phyloP scores from a whole-genome alignment of 2,329 filamentous ascomycete genomes.

The Hypoxylon sp. region DNA sequence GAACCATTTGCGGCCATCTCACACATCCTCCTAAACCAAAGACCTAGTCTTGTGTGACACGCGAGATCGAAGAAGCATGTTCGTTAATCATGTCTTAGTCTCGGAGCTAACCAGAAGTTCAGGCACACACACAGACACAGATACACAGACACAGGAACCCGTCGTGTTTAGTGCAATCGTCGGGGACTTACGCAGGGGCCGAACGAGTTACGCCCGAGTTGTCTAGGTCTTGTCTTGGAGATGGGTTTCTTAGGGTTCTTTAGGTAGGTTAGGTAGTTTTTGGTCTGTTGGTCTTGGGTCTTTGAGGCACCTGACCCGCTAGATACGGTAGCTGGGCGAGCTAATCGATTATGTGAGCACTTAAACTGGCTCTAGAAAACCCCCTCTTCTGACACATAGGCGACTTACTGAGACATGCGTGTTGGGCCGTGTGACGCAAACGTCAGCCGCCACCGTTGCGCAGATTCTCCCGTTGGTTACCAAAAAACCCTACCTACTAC shows the following conservation, averaged over 20 bases:
- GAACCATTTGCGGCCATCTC: slow-evolving; percentile 3
- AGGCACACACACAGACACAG: not conserved
- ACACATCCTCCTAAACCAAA: not conserved
- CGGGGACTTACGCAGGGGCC: slow-evolving; percentile 36
- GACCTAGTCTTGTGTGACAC: slow-evolving; percentile 20
- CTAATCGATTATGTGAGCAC: slow-evolving; percentile 19
- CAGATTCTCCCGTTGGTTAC: slow-evolving; percentile 16
- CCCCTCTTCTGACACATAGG: slow-evolving; percentile 1
- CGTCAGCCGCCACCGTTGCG: slow-evolving; percentile 37
- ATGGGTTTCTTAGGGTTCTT: not conserved
- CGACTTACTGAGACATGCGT: slow-evolving; percentile 18
- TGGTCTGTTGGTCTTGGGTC: slow-evolving; percentile 3
- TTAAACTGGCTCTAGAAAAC: slow-evolving; percentile 25
- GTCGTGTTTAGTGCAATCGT: slow-evolving; percentile 3
- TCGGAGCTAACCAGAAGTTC: not conserved
- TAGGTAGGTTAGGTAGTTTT: no score
- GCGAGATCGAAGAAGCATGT: slow-evolving; percentile 18
- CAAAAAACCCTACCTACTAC: not conserved
- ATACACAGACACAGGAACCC: slow-evolving; percentile 2
- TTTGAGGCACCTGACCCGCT: not conserved
- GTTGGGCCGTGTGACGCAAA: slow-evolving; percentile 33
- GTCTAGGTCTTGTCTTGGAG: slow-evolving; percentile 12
- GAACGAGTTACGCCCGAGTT: slow-evolving; percentile 35
- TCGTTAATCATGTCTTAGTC: slow-evolving; percentile 22
- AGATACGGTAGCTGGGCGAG: not conserved